Evolutionary conservation across 495 filamentous ascomycete species (phyloP).

Genomic region (Chlorociboria aeruginascens): DNA sequence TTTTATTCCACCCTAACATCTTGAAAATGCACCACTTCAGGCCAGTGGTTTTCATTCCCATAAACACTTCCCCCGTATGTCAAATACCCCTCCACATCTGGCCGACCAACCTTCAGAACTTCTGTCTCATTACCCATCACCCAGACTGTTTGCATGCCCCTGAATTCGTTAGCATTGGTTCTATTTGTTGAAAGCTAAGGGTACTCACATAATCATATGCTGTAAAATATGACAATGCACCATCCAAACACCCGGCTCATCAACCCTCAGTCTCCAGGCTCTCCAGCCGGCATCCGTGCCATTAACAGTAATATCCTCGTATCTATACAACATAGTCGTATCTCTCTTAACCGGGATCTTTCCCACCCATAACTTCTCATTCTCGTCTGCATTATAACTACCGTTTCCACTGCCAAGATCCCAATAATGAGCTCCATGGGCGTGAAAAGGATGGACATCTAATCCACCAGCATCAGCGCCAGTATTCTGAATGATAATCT

Average conservation of each 20-base stretch:
- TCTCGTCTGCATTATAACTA: slow-evolving; percentile 37
- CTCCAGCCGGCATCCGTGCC: slow-evolving; percentile 40
- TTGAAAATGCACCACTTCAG: slow-evolving; percentile 12
- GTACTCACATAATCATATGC: slow-evolving; percentile 39
- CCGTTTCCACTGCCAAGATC: slow-evolving; percentile 48
- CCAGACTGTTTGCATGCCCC: slow-evolving; percentile 41
- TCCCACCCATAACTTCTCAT: slow-evolving; percentile 32
- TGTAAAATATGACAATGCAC: slow-evolving; percentile 50
- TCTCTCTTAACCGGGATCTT: slow-evolving; percentile 36
- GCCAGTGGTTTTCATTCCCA: slow-evolving; percentile 28
- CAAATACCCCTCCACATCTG: slow-evolving; percentile 35
- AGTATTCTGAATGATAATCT: slow-evolving; percentile 45
- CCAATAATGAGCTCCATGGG: slow-evolving; percentile 45
- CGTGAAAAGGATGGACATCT: slow-evolving; percentile 51
- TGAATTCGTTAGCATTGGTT: background rate
- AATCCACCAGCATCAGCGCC: slow-evolving; percentile 30
- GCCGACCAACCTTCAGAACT: slow-evolving; percentile 27
- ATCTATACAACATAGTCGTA: slow-evolving; percentile 44
- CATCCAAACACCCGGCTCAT: slow-evolving; percentile 47
- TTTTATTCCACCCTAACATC: background rate
- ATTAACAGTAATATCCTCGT: slow-evolving; percentile 22
- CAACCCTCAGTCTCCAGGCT: slow-evolving; percentile 42
- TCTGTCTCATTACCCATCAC: slow-evolving; percentile 35
- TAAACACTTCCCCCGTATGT: slow-evolving; percentile 37
- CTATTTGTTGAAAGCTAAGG: no score